Percentiles rank a stretch among this genome's conserved stretches.
Conservation (phyloP, 805 yeast genomes). For the Myxozyma neglecta region DNA sequence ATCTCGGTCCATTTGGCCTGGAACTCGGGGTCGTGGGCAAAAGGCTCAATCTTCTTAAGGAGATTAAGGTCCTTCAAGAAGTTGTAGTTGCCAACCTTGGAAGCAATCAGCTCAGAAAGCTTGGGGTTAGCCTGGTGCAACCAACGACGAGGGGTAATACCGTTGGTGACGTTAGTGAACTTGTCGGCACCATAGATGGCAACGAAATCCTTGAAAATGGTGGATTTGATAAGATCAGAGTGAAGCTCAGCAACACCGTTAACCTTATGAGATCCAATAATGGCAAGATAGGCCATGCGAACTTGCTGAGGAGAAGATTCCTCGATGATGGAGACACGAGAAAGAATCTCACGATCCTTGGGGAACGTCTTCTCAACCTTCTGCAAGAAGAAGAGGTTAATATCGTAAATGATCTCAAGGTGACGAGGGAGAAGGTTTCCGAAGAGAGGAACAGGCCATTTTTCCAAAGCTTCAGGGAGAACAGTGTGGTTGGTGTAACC, state of each 20-base stretch:
- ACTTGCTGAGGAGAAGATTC: conserved; percentile 79
- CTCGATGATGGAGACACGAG: conserved; percentile 80
- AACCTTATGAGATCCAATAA: conserved; percentile 88
- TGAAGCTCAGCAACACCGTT: conserved; percentile 96
- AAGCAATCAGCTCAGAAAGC: conserved; percentile 69
- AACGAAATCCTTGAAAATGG: conserved; percentile 89
- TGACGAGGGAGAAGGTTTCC: conserved; percentile 85
- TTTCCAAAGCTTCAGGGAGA: conserved; percentile 91
- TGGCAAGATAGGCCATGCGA: conserved; percentile 89
- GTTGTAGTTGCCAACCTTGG: conserved; percentile 66
- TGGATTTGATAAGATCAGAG: conserved; percentile 84
- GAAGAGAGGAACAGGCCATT: conserved; percentile 86
- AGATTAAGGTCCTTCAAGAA: conserved; percentile 66
- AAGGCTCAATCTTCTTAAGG: conserved; percentile 66
- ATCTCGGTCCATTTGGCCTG: conserved; percentile 67
- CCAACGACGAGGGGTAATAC: conserved; percentile 97
- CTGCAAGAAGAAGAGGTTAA: conserved; percentile 77
- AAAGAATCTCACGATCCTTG: conserved; percentile 60
- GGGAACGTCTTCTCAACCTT: conserved; percentile 76
- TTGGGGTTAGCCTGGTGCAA: conserved; percentile 88
- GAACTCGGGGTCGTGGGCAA: conserved; percentile 67
- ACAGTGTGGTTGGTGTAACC: conserved; percentile 96
- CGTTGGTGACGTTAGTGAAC: conserved; percentile 90
- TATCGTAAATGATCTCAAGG: conserved; percentile 82
- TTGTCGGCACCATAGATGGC: conserved; percentile 75